Evolutionary conservation across 257 asterid genomes (phyloP), one percentile per base, ranked within the genome.

Genomic region (Primulina eburnea): DNA sequence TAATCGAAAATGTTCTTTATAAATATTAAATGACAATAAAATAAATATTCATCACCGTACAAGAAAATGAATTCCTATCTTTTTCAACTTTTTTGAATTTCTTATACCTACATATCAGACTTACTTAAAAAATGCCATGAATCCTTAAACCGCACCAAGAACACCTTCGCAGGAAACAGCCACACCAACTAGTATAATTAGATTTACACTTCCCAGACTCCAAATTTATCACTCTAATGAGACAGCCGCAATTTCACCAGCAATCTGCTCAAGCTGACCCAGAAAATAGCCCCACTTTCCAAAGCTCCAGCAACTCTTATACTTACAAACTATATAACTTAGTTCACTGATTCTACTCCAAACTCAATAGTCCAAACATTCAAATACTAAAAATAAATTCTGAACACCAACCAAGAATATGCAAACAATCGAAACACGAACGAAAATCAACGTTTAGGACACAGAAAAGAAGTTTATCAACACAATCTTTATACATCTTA

Each of bases 311-410:
- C 40, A 65, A 43, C 65, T 56, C 55, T 0, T 8, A 4, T 40
- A 7, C 50, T 30, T 28, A 24, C 59, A 18, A 11, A 16, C 58
- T 5, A 21, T 57, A 63, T 3, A n/a, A 35, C 29, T 4, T 21
- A 73, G 58, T 16, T 68, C 57, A 73, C 43, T 16, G 67, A 34
- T 56, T 59, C 66, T 37, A 67, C 50, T 63, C 63, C 53, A 77
- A 72, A 64, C 61, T 62, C 24, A 70, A 37, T 37, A 9, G 24
- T 20, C 57, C 18, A 73, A 35, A 72, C 62, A 69, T 17, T 47
- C 68, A 33, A 24, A 67, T 17, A 64, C 47, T 14, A 52, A 53
- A 72, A 64, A 58, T 65, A 67, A 18, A 64, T 7, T 29, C 33
- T 34, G 18, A 16, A 50, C 21, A 50, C 57, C 55, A 50, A 50